Percentiles rank a stretch among this genome's conserved stretches.
phyloP scores from a whole-genome alignment of 169 alveolate species.

The Plasmodium adleri region DNA sequence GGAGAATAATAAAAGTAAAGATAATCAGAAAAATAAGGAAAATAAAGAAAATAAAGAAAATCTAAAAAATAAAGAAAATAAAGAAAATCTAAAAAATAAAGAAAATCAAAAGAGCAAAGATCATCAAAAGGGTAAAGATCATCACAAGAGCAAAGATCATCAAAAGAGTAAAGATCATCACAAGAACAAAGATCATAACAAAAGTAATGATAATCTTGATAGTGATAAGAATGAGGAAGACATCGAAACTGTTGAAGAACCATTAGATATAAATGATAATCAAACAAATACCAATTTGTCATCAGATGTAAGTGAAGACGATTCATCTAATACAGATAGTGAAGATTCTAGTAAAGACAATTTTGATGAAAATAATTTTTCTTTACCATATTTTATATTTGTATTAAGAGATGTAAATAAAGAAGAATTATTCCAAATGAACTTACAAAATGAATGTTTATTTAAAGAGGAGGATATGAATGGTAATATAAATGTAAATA shows the following conservation, averaged over 20 bases:
- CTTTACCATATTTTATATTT: conserved; percentile 35
- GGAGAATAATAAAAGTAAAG: neutral
- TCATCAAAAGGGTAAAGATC: neutral
- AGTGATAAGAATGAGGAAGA: no score
- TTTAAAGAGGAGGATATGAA: neutral
- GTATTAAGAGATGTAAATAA: conserved; percentile 31
- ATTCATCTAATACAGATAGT: conserved; percentile 10
- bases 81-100: neutral
- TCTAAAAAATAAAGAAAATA: neutral
- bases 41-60: neutral
- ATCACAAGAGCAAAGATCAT: no score
- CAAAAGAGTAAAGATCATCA: neutral
- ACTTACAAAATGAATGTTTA: neutral
- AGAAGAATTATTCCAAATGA: neutral
- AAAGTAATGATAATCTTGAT: neutral
- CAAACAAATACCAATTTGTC: neutral
- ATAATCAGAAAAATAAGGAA: neutral
- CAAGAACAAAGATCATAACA: neutral
- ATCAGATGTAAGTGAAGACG: neutral
- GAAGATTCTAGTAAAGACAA: neutral
- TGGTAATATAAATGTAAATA: neutral
- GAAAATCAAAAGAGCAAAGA: neutral
- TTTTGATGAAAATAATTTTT: conserved; percentile 8
- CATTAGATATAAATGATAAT: neutral
- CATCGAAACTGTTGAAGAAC: neutral